phyloP scores from a whole-genome alignment of 257 asterid genomes.

The Solanum chiquidenum region DNA sequence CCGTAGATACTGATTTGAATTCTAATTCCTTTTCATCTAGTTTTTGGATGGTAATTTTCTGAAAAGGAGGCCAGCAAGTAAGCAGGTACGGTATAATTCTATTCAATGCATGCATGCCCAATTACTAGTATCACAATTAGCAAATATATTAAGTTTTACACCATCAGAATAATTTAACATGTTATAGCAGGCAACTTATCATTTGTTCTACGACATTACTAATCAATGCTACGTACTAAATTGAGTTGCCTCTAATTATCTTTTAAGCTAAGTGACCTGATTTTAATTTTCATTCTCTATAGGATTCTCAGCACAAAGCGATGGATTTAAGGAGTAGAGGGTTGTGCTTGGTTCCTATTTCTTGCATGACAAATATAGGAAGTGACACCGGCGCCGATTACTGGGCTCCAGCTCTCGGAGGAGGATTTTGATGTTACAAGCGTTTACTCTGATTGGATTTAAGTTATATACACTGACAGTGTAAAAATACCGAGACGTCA shows the following conservation, averaged over 20 bases:
- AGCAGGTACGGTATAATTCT: background rate
- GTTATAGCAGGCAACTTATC: background rate
- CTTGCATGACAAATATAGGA: conserved; percentile 64
- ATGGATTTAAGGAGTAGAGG: conserved; percentile 74
- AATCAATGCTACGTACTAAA: background rate
- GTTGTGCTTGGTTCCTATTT: conserved; percentile 69
- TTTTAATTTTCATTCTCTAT: background rate
- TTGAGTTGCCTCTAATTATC: background rate
- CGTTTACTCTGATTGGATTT: background rate
- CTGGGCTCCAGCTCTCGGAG: conserved; percentile 37
- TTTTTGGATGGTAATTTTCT: conserved; percentile 2
- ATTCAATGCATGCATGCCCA: background rate
- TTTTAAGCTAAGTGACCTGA: background rate
- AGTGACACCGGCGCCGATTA: conserved; percentile 49
- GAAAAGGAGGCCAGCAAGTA: conserved; percentile 4
- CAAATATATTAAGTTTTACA: background rate
- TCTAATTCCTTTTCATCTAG: conserved; percentile 1
- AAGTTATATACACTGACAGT: background rate
- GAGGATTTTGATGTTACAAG: conserved; percentile 21
- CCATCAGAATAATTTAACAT: background rate
- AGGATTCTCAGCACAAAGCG: conserved; percentile 29
- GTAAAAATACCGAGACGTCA: background rate
- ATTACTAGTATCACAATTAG: background rate
- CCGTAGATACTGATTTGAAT: background rate
- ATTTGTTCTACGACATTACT: background rate